These are phyloP conservation scores for Cladosporium oxysporum DNA, from an alignment of 2,329 filamentous ascomycete genomes.

Conservation along the genomic window DNA sequence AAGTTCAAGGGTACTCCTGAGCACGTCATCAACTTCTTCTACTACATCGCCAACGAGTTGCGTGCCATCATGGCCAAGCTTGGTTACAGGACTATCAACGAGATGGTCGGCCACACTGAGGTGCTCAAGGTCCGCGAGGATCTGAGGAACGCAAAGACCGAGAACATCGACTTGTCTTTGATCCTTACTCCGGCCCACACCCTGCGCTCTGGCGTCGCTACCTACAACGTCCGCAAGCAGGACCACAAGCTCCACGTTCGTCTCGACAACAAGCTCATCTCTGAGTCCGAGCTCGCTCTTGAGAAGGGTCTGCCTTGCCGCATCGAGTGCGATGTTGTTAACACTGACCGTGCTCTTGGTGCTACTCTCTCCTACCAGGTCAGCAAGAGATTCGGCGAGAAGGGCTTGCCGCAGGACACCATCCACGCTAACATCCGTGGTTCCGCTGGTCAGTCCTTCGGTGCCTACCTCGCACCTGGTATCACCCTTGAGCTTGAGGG, in stretches of 20 bases:
- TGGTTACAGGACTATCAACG: conserved; percentile 92
- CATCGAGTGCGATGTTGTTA: conserved; percentile 94
- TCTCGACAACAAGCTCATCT: conserved; percentile 95
- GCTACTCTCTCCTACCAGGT: conserved; percentile 95
- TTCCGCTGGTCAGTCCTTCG: conserved; percentile 94
- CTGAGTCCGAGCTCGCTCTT: conserved; percentile 88
- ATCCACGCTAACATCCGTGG: conserved; percentile 96
- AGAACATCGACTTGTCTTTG: conserved; percentile 89
- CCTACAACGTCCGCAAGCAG: conserved; percentile 97
- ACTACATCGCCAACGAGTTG: conserved; percentile 94
- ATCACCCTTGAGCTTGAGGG: conserved; percentile 93
- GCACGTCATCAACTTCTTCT: conserved; percentile 99
- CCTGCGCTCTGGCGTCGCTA: conserved; percentile 88
- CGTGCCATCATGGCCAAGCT: conserved; percentile 96
- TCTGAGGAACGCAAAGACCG: conserved; percentile 81
- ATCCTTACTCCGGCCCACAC: conserved; percentile 96
- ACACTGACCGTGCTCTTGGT: conserved; percentile 91
- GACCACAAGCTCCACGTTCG: conserved; percentile 91
- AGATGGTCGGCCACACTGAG: conserved; percentile 95
- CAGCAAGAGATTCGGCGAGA: conserved; percentile 87
- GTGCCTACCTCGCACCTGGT: conserved; percentile 89
- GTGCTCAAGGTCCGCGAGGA: conserved; percentile 84
- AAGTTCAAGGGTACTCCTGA: conserved; percentile 93
- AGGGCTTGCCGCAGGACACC: conserved; percentile 85
- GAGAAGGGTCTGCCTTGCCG: conserved; percentile 91